Evolutionary conservation across 352 stramenopile species (phyloP).

Genomic region (Globisporangium echinulatum): DNA sequence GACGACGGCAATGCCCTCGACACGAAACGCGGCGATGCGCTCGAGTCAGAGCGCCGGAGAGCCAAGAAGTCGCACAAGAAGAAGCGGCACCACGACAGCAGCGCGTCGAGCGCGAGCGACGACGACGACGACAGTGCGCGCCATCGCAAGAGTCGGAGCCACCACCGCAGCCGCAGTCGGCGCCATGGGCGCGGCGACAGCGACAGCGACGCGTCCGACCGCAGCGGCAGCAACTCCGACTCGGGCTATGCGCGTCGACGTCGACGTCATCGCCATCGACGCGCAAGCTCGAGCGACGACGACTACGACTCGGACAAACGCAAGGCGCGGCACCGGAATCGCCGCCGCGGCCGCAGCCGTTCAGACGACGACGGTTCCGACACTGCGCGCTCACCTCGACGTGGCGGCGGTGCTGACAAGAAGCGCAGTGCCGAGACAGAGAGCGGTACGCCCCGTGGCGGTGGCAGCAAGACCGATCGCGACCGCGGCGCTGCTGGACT

Average conservation of each 20-base stretch:
- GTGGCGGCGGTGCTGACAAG: conserved; percentile 4
- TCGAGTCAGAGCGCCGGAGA: conserved; percentile 14
- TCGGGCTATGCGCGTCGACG: too few species aligned
- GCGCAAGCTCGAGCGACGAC: conserved; percentile 43
- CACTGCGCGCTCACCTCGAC: conserved; percentile 20
- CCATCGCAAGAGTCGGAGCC: conserved; percentile 23
- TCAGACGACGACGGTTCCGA: conserved; percentile 24
- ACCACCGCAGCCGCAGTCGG: conserved; percentile 20
- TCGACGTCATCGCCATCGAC: too few species aligned
- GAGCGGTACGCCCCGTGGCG: not conserved
- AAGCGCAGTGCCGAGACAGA: not conserved
- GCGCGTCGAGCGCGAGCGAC: conserved; percentile 46
- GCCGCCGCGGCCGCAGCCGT: conserved; percentile 25
- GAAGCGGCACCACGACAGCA: conserved; percentile 35
- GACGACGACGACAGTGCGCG: conserved; percentile 50
- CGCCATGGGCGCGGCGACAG: conserved; percentile 23
- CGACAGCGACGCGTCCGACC: too few species aligned
- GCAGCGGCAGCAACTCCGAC: too few species aligned
- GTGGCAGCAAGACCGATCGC: not conserved
- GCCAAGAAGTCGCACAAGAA: conserved; percentile 47
- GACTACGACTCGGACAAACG: conserved; percentile 48
- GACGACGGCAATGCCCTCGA: conserved; percentile 5
- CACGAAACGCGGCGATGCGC: conserved; percentile 8
- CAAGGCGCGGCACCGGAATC: conserved; percentile 8
- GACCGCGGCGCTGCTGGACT: conserved; percentile 3